Evolutionary conservation across 176 grass and related monocot genomes (phyloP), one percentile per base, ranked within the genome.

Genomic region (Chrysopogon serrulatus): DNA sequence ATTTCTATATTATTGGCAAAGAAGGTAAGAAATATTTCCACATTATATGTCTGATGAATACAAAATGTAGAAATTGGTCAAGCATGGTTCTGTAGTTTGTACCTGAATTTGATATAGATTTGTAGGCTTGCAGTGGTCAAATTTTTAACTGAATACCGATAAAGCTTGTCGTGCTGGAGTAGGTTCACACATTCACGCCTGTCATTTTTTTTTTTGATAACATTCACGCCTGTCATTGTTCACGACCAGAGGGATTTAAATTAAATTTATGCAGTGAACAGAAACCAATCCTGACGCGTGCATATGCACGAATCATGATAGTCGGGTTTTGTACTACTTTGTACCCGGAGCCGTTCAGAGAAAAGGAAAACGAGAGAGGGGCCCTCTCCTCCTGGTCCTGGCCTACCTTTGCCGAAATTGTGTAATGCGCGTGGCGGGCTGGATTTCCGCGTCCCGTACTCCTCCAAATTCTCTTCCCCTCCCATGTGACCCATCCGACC

Each of bases 371-470:
- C 4, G 10, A 4, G 0, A 19, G 48, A 31, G 35, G 35, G 33
- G 3, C 56, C 59, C 74, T 30, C 10, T 19, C 26, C 6, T 14
- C 35, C 19, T 53, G 23, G 17, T n/a, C 73, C 42, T 65, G 8
- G 41, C 83, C 59, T 59, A 57, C 73, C 77, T 84, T 83, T 86
- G 78, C 84, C 67, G 57, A 40, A 83, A 83, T 48, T 78, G 88
- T 48, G 28, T 17, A 86, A 90, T 82, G 84, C 88, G 88, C 79
- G 84, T 90, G 79, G 84, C 83, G 84, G 84, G 88, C 79, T 86
- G 88, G 73, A 86, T 86, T 83, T 86, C 73, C 88, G 79, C 84
- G 83, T 90, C 39, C 72, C 65, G 31, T 82, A 70, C 64, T 28
- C 2, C 19, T 56, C 23, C 54, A 56, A 23, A 4, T 71, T 30